Evolutionary conservation across 257 asterid species (phyloP).

Genomic region (Mitragyna speciosa): DNA sequence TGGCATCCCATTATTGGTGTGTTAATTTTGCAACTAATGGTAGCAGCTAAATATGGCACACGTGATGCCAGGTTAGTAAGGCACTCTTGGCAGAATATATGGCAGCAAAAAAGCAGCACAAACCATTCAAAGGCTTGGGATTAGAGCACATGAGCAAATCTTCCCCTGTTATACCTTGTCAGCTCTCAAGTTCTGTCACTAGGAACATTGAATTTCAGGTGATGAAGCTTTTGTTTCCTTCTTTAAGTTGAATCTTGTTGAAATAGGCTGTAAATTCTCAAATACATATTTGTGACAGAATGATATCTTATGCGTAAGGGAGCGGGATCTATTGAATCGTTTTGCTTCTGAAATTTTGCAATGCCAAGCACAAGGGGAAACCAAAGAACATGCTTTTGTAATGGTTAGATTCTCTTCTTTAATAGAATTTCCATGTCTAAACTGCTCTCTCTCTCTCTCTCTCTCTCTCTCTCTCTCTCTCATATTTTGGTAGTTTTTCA

Average conservation of each 20-base stretch:
- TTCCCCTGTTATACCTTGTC: slow-evolving; percentile 60
- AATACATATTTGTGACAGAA: too few relatives aligned
- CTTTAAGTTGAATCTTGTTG: too few relatives aligned
- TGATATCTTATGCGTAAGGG: too few relatives aligned
- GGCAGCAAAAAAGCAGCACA: slow-evolving; percentile 55
- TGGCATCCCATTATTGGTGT: background rate
- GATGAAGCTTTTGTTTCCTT: slow-evolving; percentile 17
- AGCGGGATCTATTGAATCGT: background rate
- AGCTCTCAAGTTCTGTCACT: slow-evolving; percentile 45
- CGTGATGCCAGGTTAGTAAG: slow-evolving; percentile 76
- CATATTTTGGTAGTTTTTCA: too few relatives aligned
- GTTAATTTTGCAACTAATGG: background rate
- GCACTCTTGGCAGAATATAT: slow-evolving; percentile 74
- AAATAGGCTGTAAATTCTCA: too few relatives aligned
- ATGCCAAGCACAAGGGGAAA: too few relatives aligned
- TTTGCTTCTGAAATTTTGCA: too few relatives aligned
- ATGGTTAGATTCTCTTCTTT: too few relatives aligned
- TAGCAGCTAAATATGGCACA: background rate
- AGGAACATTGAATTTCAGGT: slow-evolving; percentile 77
- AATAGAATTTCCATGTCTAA: too few relatives aligned
- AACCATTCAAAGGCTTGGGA: slow-evolving; percentile 81
- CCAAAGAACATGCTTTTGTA: too few relatives aligned
- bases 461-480: too few relatives aligned
- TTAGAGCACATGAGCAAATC: slow-evolving; percentile 87
- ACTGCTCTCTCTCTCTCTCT: too few relatives aligned